Evolutionary conservation across 1,284 basidiomycete species (phyloP), one percentile per base, ranked within the genome.

Genomic region (Malassezia sp.): DNA sequence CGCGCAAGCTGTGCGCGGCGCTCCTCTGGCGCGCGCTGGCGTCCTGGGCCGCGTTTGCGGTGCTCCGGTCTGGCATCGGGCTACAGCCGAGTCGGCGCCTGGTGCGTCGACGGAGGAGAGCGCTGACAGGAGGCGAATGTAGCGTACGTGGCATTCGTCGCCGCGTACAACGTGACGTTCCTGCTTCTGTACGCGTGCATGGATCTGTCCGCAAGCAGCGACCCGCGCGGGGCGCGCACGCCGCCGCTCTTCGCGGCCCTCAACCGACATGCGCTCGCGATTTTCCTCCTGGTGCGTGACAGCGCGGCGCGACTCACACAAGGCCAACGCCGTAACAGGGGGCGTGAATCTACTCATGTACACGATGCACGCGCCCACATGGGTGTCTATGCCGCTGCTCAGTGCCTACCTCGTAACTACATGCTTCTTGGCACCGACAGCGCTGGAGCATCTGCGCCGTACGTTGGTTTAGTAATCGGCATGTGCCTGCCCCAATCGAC

Each of bases 91-190:
- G 63, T 23, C 40, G 63, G 2, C 47, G 61, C 4, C 36, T 63
- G 21, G 51, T 49, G 21, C 34, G 45, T 44, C 7, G 5, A 3
- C 5, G 8, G 18, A 20, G 9, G n/a, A 5, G 7, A 10, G 7
- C 9, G 15, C 21, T 38, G 11, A 33, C 28, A 15, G 21, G 26
- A 48, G 49, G 67, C 67, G 6, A 96, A 97, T 62, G 60, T 87
- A 20, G 76, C 82, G 2, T 97, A 99, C 70, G 80, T 91, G 31
- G 71, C 89, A 20, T 96, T 89, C 88, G 79, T 84, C 6, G 78
- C 79, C 0, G 89, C 87, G 1, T 93, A 81, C 78, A 97, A 96
- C 71, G 81, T 83, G 0, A 77, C 80, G 2, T 89, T 90, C 72
- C 73, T 96, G 17, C 75, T 88, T 8, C 80, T 79, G 2, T 93